Conservation (phyloP, 2,329 filamentous ascomycete genomes). For the Magnaporthales sp. region DNA sequence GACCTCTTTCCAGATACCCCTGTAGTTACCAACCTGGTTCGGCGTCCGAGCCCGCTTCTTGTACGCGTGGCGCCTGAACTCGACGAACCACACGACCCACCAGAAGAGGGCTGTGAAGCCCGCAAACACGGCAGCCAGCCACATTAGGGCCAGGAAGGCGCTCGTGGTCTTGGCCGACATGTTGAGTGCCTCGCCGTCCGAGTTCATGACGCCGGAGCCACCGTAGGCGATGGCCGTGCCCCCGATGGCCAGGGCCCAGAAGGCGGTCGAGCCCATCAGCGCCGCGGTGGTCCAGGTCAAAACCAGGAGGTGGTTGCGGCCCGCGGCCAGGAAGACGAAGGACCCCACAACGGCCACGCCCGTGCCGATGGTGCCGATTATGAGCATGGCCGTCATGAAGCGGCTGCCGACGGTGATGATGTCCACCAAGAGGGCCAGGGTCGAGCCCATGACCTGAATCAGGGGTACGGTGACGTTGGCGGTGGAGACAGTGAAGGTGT, state of each 20-base stretch:
- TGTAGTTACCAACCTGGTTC: slow-evolving; percentile 14
- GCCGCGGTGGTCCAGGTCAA: slow-evolving; percentile 9
- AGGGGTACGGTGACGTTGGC: slow-evolving; percentile 15
- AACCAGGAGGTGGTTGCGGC: slow-evolving; percentile 9
- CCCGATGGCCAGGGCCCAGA: slow-evolving; percentile 10
- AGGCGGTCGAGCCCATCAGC: slow-evolving; percentile 5
- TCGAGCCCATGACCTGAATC: slow-evolving; percentile 10
- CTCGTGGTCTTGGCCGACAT: slow-evolving; percentile 10
- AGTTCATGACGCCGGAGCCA: slow-evolving; percentile 7
- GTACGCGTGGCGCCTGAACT: slow-evolving; percentile 13
- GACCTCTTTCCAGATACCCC: slow-evolving; percentile 14
- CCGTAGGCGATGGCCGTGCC: slow-evolving; percentile 11
- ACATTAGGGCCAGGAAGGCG: slow-evolving; percentile 12
- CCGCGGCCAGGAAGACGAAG: slow-evolving; percentile 9
- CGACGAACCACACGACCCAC: slow-evolving; percentile 17
- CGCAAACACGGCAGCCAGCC: slow-evolving; percentile 11
- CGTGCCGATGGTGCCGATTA: slow-evolving; percentile 9
- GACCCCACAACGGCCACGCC: slow-evolving; percentile 13
- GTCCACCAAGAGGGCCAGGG: slow-evolving; percentile 9
- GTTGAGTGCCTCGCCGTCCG: slow-evolving; percentile 9
- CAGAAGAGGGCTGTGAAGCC: slow-evolving; percentile 10
- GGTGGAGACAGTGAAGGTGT: slow-evolving; percentile 12
- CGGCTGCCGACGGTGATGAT: slow-evolving; percentile 11
- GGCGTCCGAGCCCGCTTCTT: slow-evolving; percentile 12
- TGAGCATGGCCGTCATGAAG: slow-evolving; percentile 12